phyloP scores from a whole-genome alignment of 2,329 filamentous ascomycete genomes.

The Curvularia lunata region DNA sequence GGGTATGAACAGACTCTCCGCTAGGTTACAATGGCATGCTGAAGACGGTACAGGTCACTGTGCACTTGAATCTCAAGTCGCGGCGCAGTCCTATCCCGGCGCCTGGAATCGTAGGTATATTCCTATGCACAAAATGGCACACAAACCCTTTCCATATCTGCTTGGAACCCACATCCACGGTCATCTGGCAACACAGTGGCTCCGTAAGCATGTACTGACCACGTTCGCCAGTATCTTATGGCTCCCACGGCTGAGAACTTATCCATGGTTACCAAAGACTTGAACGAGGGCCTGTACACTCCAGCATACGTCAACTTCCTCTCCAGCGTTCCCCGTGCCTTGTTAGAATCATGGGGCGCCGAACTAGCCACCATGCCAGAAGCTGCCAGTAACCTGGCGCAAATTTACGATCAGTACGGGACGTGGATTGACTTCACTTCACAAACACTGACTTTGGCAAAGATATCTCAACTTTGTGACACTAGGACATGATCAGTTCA shows the following conservation, averaged over 20 bases:
- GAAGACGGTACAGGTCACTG: conserved; percentile 67
- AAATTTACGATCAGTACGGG: conserved; percentile 80
- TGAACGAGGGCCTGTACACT: conserved; percentile 81
- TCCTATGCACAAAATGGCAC: neutral
- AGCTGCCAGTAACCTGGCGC: conserved; percentile 87
- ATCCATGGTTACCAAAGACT: conserved; percentile 80
- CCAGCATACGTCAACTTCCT: conserved; percentile 97
- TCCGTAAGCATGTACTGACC: conserved; percentile 17
- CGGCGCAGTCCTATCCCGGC: conserved; percentile 84
- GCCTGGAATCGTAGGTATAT: neutral
- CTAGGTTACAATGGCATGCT: conserved; percentile 48
- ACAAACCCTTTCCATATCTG: no score
- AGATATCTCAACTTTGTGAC: conserved; percentile 9
- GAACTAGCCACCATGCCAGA: conserved; percentile 78
- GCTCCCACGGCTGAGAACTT: conserved; percentile 85
- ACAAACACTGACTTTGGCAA: neutral
- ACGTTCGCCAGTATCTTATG: conserved; percentile 90
- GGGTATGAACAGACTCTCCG: conserved; percentile 53
- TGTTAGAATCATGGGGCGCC: conserved; percentile 92
- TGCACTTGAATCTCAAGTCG: conserved; percentile 70
- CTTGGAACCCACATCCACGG: no score
- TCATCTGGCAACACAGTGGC: no score
- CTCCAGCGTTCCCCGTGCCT: conserved; percentile 84
- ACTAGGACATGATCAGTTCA: conserved; percentile 6
- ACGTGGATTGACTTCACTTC: neutral